Conservation (phyloP, 78 protist genomes). For the Speleostelium caveatum region DNA sequence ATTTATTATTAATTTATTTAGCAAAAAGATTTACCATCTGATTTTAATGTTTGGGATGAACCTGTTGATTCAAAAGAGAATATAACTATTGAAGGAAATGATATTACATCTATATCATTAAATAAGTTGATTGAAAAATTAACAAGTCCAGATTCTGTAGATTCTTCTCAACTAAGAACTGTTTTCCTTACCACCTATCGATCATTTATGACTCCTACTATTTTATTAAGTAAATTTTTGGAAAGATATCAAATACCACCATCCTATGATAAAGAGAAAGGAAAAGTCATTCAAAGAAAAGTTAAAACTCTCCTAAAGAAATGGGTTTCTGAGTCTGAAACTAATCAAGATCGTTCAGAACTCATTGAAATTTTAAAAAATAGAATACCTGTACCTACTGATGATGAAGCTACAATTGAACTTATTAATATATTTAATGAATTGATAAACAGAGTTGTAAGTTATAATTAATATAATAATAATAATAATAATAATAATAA, state of each 20-base stretch:
- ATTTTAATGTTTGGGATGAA: conserved; percentile 48
- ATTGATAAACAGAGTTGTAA: neutral
- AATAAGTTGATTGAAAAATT: conserved; percentile 18
- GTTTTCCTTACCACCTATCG: conserved; percentile 3
- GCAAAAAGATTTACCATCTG: conserved; percentile 45
- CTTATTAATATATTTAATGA: neutral
- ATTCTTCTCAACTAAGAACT: neutral
- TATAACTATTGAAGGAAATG: neutral
- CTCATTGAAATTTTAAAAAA: neutral
- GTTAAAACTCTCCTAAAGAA: neutral
- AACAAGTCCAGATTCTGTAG: conserved; percentile 19
- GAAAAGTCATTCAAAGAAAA: conserved; percentile 31
- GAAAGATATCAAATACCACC: conserved; percentile 25
- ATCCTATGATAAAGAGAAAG: neutral
- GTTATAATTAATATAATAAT: neutral
- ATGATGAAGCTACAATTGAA: conserved; percentile 27
- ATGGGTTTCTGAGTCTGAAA: conserved; percentile 32
- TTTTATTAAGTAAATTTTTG: conserved; percentile 3
- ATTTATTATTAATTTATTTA: too few species aligned
- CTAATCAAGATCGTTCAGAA: conserved; percentile 2
- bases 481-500: neutral
- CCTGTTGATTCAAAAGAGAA: conserved; percentile 22
- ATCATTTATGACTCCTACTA: conserved; percentile 15
- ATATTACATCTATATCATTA: neutral
- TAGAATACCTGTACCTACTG: conserved; percentile 1